phyloP scores from a whole-genome alignment of 495 filamentous ascomycete genomes.

The Corynascus novoguineensis region DNA sequence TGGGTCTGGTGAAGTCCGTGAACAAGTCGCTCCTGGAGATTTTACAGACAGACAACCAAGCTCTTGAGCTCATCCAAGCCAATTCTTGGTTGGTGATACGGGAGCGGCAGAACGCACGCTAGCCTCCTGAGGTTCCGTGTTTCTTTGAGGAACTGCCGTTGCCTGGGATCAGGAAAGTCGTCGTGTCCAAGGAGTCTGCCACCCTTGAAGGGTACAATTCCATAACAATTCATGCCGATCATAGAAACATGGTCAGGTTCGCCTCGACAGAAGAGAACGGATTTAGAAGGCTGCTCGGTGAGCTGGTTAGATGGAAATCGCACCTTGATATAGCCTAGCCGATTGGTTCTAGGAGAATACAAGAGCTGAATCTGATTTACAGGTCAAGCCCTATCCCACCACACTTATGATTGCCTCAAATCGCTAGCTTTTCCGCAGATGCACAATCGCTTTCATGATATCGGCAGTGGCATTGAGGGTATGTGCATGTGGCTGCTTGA shows the following conservation, averaged over 20 bases:
- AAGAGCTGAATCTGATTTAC: neutral
- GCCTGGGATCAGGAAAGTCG: constrained; percentile 21
- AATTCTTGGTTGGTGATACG: constrained; percentile 33
- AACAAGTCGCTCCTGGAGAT: too few species aligned
- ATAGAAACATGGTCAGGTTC: constrained; percentile 41
- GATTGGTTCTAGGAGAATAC: constrained; percentile 7
- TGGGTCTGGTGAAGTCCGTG: too few species aligned
- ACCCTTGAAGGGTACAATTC: constrained; percentile 23
- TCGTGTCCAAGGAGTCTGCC: constrained; percentile 38
- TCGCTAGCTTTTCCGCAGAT: constrained; percentile 26
- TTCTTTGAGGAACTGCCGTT: constrained; percentile 31
- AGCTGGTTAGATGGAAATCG: constrained; percentile 14
- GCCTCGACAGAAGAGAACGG: constrained; percentile 25
- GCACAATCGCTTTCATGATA: constrained; percentile 21
- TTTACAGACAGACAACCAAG: too few species aligned
- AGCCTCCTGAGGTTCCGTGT: constrained; percentile 28
- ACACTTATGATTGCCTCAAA: constrained; percentile 14
- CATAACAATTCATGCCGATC: constrained; percentile 35
- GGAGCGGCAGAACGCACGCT: constrained; percentile 8
- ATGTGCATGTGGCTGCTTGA: constrained; percentile 37
- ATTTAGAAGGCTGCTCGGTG: constrained; percentile 32
- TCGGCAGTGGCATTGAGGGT: constrained; percentile 12
- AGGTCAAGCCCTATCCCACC: neutral
- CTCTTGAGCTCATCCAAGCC: constrained; percentile 16
- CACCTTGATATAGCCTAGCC: neutral